These are phyloP conservation scores for Yamadazyma blattariae DNA, from an alignment of 1,139 yeast genomes.

Conservation along the genomic window DNA sequence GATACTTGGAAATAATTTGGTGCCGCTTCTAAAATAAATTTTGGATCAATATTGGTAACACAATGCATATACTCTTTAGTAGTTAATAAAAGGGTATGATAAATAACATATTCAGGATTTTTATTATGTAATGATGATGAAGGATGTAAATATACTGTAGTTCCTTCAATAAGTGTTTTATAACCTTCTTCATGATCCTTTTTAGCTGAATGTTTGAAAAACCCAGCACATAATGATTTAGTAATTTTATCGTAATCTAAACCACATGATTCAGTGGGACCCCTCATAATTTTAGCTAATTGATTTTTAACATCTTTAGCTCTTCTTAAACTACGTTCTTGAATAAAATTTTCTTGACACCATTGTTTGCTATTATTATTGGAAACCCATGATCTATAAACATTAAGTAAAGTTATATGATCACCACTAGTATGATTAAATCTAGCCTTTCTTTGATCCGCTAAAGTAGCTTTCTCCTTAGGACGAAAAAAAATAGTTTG, in stretches of 20 bases:
- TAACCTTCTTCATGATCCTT: conserved; percentile 69
- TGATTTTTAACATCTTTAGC: conserved; percentile 82
- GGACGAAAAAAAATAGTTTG: conserved; percentile 87
- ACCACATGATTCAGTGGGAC: conserved; percentile 58
- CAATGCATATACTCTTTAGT: conserved; percentile 66
- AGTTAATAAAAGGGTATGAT: conserved; percentile 66
- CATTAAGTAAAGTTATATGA: conserved; percentile 80
- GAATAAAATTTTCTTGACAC: conserved; percentile 82
- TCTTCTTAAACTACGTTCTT: conserved; percentile 71
- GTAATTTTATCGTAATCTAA: conserved; percentile 62
- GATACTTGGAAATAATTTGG: conserved; percentile 79
- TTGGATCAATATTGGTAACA: conserved; percentile 66
- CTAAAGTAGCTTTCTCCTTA: conserved; percentile 65
- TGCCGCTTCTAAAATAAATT: conserved; percentile 78
- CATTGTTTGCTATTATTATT: conserved; percentile 63
- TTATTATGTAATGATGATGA: conserved; percentile 77
- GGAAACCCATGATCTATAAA: conserved; percentile 74
- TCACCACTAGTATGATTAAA: conserved; percentile 84
- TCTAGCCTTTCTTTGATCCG: conserved; percentile 73
- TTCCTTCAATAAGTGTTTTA: conserved; percentile 71
- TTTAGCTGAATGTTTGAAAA: conserved; percentile 81
- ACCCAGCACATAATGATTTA: conserved; percentile 80
- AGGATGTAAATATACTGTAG: conserved; percentile 86
- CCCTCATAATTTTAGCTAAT: conserved; percentile 58
- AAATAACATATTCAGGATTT: conserved; percentile 67